phyloP scores from a whole-genome alignment of 1,284 basidiomycete species.

The Austroboletus niveus region DNA sequence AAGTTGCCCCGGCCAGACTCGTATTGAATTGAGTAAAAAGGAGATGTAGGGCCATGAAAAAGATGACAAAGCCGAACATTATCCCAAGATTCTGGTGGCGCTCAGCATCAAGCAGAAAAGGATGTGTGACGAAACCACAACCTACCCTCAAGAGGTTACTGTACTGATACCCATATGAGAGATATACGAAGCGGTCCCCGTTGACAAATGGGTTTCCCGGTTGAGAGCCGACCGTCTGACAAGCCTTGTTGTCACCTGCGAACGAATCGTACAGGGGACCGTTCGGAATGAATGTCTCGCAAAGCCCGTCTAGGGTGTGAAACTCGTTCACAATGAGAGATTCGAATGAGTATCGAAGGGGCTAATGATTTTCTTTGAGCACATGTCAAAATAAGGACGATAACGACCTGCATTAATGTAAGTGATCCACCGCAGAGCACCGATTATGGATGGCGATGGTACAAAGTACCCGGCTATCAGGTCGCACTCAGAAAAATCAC shows the following conservation, averaged over 20 bases:
- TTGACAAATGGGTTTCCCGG: conserved; percentile 20
- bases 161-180: conserved; percentile 63
- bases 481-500: background rate
- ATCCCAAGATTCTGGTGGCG: conserved; percentile 56
- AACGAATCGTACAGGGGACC: conserved; percentile 55
- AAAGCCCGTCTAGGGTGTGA: conserved; percentile 42
- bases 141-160: conserved; percentile 68
- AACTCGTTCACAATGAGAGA: conserved; percentile 57
- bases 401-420: conserved; percentile 52
- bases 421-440: conserved; percentile 62
- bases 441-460: conserved; percentile 59
- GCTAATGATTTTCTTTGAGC: conserved; percentile 29
- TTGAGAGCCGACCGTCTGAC: conserved; percentile 45
- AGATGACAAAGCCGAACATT: conserved; percentile 48
- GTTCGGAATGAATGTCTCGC: conserved; percentile 42
- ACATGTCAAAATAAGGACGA: background rate
- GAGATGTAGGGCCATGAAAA: conserved; percentile 48
- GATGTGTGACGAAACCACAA: background rate
- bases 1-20: conserved; percentile 28
- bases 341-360: conserved; percentile 52
- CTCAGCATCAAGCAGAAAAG: conserved; percentile 23
- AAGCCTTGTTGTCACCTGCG: conserved; percentile 55
- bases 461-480: conserved; percentile 40
- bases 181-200: conserved; percentile 36
- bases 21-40: conserved; percentile 51